A percentile compares a stretch with the other conserved stretches of the same genome.
Evolutionary conservation across 345 rosid genomes (phyloP).

Genomic region (Hypericum androsaemum): DNA sequence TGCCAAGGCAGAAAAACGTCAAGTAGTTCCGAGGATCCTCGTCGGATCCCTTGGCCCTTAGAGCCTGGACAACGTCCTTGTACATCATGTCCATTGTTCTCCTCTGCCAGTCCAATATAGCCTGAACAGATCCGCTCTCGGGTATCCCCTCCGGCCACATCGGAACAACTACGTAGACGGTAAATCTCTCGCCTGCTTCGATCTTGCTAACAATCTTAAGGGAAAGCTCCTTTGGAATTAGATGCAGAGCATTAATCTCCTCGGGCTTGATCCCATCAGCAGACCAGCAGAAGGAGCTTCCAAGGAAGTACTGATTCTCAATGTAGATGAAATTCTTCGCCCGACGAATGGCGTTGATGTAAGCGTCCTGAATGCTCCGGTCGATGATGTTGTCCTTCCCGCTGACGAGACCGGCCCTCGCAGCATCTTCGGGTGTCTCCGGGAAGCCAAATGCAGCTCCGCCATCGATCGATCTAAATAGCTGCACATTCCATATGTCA

Average conservation of each 20-base stretch:
- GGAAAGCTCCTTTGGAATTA: constrained; percentile 90
- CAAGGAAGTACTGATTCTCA: constrained; percentile 95
- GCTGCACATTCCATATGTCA: constrained; percentile 85
- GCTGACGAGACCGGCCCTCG: constrained; percentile 86
- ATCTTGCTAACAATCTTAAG: constrained; percentile 93
- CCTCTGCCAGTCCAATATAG: constrained; percentile 92
- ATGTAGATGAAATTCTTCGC: constrained; percentile 94
- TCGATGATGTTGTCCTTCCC: constrained; percentile 96
- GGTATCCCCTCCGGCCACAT: constrained; percentile 99
- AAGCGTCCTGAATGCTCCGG: constrained; percentile 95
- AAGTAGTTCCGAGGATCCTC: constrained; percentile 84
- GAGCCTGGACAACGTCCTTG: constrained; percentile 65
- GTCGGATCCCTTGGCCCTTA: constrained; percentile 48
- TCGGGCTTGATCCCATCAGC: constrained; percentile 77
- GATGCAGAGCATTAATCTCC: constrained; percentile 76
- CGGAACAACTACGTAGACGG: constrained; percentile 80
- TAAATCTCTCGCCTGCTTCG: constrained; percentile 72
- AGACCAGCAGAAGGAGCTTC: constrained; percentile 83
- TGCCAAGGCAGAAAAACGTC: constrained; percentile 92
- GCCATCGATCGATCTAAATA: constrained; percentile 95
- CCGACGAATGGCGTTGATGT: constrained; percentile 81
- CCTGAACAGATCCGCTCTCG: constrained; percentile 87
- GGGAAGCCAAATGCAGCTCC: constrained; percentile 99
- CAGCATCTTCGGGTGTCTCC: constrained; percentile 90
- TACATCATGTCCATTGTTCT: constrained; percentile 99